These are phyloP conservation scores for Lathyrus sativus DNA, from an alignment of 306 rosid genomes.

Conservation along the genomic window DNA sequence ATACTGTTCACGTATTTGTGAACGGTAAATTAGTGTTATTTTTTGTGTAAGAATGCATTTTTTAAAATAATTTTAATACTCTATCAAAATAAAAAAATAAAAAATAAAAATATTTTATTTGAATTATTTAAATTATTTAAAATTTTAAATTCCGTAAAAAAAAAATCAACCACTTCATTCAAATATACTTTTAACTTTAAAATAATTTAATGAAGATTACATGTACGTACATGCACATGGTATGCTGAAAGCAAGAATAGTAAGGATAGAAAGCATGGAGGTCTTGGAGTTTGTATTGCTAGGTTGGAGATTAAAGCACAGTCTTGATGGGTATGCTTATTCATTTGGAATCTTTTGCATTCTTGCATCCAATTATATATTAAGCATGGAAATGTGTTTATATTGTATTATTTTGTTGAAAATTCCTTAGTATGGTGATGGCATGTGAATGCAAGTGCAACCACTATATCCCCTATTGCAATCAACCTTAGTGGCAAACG, in stretches of 20 bases:
- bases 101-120: no score
- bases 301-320: neutral
- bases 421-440: slow-evolving; percentile 4
- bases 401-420: slow-evolving; percentile 2
- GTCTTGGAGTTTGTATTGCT: neutral
- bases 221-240: neutral
- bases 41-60: no score
- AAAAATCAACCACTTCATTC: no score
- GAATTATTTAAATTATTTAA: no score
- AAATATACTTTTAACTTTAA: no score
- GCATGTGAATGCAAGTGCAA: slow-evolving; percentile 46
- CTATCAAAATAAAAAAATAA: no score
- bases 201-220: neutral
- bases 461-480: slow-evolving; percentile 42
- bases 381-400: neutral
- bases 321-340: neutral
- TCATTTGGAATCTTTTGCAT: neutral
- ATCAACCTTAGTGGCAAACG: slow-evolving; percentile 45
- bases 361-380: neutral
- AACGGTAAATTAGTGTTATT: no score
- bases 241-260: no score
- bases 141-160: no score
- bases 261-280: neutral
- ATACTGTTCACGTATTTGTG: no score
- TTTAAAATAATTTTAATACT: no score